Conservation (phyloP, 306 rosid species). For the Cicer yamashitae region DNA sequence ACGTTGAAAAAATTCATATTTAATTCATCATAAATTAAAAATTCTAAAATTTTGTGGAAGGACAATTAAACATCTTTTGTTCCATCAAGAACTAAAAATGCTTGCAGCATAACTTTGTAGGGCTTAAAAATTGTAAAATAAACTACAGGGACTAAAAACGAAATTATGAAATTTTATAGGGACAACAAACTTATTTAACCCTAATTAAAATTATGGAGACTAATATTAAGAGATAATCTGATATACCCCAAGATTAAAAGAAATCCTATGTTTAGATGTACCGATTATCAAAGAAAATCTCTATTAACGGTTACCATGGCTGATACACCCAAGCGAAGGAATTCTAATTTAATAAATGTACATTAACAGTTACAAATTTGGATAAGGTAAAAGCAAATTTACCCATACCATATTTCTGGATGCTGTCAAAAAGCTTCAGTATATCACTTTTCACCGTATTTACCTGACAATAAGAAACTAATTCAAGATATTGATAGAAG, state of each 20-base stretch:
- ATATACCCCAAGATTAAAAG: not conserved
- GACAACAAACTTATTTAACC: no score
- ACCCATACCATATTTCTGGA: constrained; percentile 88
- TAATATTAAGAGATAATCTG: not conserved
- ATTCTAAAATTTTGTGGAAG: no score
- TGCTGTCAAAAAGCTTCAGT: constrained; percentile 90
- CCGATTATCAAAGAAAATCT: not conserved
- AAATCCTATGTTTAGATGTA: constrained; percentile 13
- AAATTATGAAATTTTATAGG: no score
- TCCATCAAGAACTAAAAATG: no score
- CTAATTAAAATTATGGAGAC: no score
- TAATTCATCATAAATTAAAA: no score
- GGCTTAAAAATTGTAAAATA: no score
- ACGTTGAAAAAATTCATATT: no score
- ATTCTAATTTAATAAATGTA: not conserved
- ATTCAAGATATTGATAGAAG: constrained; percentile 42
- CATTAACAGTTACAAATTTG: constrained; percentile 15
- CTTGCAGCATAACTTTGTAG: no score
- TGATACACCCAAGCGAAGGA: not conserved
- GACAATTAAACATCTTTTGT: no score
- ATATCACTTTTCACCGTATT: constrained; percentile 78
- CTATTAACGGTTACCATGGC: constrained; percentile 34
- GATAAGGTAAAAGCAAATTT: constrained; percentile 30
- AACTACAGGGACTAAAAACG: no score
- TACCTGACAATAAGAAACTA: constrained; percentile 62